These are phyloP conservation scores for Clathrus columnatus DNA, from an alignment of 768 basidiomycete species.

Conservation along the genomic window DNA sequence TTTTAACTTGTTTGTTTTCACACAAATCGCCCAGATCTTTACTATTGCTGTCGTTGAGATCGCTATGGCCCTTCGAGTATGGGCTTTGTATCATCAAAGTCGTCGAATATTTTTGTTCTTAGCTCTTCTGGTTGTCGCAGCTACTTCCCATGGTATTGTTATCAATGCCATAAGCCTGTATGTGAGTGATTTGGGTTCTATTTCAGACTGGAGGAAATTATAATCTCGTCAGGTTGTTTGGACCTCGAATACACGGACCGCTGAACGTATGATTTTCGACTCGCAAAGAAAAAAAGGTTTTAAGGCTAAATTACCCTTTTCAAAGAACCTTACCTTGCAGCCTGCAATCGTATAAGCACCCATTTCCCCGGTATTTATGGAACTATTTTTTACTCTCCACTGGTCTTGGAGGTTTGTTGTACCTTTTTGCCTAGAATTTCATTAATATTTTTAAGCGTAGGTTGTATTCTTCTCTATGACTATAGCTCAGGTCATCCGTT, in stretches of 20 bases:
- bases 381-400: not conserved
- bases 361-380: not conserved
- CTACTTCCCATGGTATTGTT: not conserved
- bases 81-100: conserved; percentile 1
- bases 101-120: not conserved
- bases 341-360: not conserved
- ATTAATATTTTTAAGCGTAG: not conserved
- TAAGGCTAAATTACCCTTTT: not conserved
- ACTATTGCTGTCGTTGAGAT: not conserved
- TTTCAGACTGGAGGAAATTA: not conserved
- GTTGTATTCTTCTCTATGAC: conserved; percentile 2
- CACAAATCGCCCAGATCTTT: not conserved
- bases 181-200: not conserved
- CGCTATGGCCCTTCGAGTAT: not conserved
- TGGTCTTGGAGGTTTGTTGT: not conserved
- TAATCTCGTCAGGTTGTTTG: not conserved
- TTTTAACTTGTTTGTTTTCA: not conserved
- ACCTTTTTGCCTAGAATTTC: not conserved
- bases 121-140: not conserved
- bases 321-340: not conserved
- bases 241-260: not conserved
- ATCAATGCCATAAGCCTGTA: not conserved
- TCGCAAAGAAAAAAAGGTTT: not conserved
- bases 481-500: not conserved
- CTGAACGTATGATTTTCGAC: not conserved